Percentiles rank a stretch among this genome's conserved stretches.
Conservation (phyloP, 352 stramenopile species). For the Thalassiosira hispida region DNA sequence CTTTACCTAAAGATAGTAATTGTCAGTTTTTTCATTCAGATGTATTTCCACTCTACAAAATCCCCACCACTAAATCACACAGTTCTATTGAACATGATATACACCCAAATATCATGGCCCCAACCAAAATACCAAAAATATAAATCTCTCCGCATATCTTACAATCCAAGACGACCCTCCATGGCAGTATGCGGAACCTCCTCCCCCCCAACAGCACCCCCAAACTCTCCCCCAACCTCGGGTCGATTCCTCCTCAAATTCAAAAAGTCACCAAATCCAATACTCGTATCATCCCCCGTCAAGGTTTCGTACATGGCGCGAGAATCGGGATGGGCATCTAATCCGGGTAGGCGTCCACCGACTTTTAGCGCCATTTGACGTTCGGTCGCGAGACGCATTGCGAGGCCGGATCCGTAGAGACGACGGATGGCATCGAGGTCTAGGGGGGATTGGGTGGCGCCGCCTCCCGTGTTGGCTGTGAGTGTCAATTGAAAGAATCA, state of each 20-base stretch:
- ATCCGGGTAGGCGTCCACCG: constrained; percentile 51
- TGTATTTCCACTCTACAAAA: no score
- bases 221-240: constrained; percentile 34
- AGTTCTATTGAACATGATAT: no score
- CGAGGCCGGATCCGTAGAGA: constrained; percentile 78
- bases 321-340: constrained; percentile 49
- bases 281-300: constrained; percentile 67
- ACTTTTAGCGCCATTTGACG: constrained; percentile 65
- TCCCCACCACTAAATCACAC: no score
- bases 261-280: constrained; percentile 81
- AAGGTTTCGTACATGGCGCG: constrained; percentile 76
- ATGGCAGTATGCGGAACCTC: constrained; percentile 42
- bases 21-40: no score
- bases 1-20: no score
- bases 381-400: constrained; percentile 81
- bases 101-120: no score
- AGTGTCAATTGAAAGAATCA: not conserved
- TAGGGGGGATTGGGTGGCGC: constrained; percentile 40
- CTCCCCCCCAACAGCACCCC: constrained; percentile 16
- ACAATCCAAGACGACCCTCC: constrained; percentile 46
- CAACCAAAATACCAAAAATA: no score
- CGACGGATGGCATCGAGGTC: constrained; percentile 71
- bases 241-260: constrained; percentile 64
- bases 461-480: constrained; percentile 25
- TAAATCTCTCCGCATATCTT: no score